Evolutionary conservation across 2,329 filamentous ascomycete species (phyloP), one percentile per base, ranked within the genome.

Genomic region (Diaporthe sp.): DNA sequence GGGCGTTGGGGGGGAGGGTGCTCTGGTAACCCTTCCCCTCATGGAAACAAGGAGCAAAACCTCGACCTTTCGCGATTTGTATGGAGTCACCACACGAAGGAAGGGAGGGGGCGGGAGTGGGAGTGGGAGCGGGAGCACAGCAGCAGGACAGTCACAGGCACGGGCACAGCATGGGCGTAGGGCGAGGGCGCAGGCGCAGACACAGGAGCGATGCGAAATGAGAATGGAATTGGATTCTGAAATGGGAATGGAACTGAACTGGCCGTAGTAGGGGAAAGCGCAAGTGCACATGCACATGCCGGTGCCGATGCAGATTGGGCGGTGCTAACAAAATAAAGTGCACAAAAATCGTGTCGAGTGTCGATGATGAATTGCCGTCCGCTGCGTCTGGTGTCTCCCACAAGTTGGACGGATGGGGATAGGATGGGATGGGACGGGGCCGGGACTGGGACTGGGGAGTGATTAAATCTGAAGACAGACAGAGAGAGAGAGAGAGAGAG

Each of bases 1-100:
- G n/a, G 13, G 13, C 12, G 31, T 7, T 13, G 4, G n/a, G 12
- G 25, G 60, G n/a, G 60, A 25, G 3, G 28, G 25, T 7, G 8
- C 13, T 68, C 34, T 10, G 22, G 22, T 51, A 68, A 68, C 63
- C 63, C 63, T 65, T 49, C 5, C 61, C 42, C 61, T 65, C 20
- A 15, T 28, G 3, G 22, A 15, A 13, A 22, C 31, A 42, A 60
- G 15, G 22, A 42, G 31, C 28, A 61, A 34, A 25, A 37, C 28
- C 57, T 60, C 34, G 34, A 22, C 22, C 34, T 42, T 13, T 13
- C 34, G 34, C 25, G 34, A 20, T 65, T 28, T 34, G 20, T 37
- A 22, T n/a, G 63, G n/a, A 42, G 44, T 37, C 31, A 49, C 44
- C 25, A 34, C n/a, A 68, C 44, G 44, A 28, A 49, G 44, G 44